Evolutionary conservation across 768 basidiomycete genomes (phyloP).

Genomic region (Rossbeevera mucosa): DNA sequence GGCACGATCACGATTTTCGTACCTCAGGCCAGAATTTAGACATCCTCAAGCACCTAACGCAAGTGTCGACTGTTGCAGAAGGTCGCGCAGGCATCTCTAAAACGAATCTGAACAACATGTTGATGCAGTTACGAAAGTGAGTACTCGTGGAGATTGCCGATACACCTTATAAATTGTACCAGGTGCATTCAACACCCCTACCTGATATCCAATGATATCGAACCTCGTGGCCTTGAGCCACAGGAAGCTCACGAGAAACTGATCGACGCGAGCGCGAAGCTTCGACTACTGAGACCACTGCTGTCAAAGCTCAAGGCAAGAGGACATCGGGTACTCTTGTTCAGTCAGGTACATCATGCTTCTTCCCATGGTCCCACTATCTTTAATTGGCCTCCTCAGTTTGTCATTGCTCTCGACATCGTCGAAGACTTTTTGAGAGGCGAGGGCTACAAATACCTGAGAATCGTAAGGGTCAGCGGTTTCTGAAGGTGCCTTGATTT

Average conservation of each 20-base stretch:
- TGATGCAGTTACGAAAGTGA: slow-evolving; percentile 87
- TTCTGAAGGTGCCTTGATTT: slow-evolving; percentile 4
- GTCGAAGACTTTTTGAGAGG: slow-evolving; percentile 86
- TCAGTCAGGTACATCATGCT: slow-evolving; percentile 68
- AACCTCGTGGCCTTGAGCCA: slow-evolving; percentile 55
- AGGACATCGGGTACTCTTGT: slow-evolving; percentile 85
- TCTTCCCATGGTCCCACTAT: background rate
- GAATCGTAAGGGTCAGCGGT: slow-evolving; percentile 51
- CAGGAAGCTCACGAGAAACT: slow-evolving; percentile 72
- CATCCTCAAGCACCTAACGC: slow-evolving; percentile 56
- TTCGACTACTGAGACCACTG: slow-evolving; percentile 69
- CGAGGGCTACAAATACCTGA: slow-evolving; percentile 74
- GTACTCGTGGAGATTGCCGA: slow-evolving; percentile 21
- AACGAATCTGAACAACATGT: slow-evolving; percentile 68
- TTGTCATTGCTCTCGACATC: slow-evolving; percentile 80
- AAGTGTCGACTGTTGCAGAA: slow-evolving; percentile 35
- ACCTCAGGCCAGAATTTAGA: slow-evolving; percentile 66
- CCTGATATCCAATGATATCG: slow-evolving; percentile 74
- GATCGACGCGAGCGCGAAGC: slow-evolving; percentile 81
- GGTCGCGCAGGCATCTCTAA: slow-evolving; percentile 35
- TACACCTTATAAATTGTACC: background rate
- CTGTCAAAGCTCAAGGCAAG: slow-evolving; percentile 80
- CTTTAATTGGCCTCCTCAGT: slow-evolving; percentile 42
- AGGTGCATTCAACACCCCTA: slow-evolving; percentile 94
- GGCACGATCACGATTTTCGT: slow-evolving; percentile 8